phyloP scores from a whole-genome alignment of 495 filamentous ascomycete genomes.

The Podospora bellae-mahoneyi region DNA sequence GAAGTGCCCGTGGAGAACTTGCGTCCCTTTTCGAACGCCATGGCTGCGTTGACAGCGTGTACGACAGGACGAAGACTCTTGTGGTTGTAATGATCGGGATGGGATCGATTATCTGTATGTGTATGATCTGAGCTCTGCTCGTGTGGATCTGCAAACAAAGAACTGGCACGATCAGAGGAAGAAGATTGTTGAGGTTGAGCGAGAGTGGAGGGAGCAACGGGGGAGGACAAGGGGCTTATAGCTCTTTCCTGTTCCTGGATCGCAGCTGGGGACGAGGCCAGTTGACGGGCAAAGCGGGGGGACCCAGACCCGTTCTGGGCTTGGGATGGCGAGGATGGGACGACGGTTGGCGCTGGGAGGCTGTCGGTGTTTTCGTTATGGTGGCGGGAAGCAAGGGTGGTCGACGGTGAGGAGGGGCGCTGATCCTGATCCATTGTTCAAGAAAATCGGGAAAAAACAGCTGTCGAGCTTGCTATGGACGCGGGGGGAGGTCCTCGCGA shows the following conservation, averaged over 20 bases:
- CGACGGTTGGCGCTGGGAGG: too few relatives aligned
- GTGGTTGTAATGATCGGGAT: conserved; percentile 9
- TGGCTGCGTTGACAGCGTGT: conserved; percentile 27
- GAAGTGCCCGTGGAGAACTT: conserved; percentile 44
- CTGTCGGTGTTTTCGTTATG: not conserved
- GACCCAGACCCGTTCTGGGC: not conserved
- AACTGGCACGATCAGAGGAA: conserved; percentile 7
- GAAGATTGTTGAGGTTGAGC: conserved; percentile 1
- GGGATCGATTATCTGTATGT: conserved; percentile 7
- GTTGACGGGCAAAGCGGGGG: conserved; percentile 9
- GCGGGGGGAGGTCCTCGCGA: conserved; percentile 5
- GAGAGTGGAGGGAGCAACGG: not conserved
- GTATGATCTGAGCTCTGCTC: not conserved
- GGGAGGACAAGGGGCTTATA: conserved; percentile 9
- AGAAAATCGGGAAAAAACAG: not conserved
- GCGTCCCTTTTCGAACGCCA: conserved; percentile 40
- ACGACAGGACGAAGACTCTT: conserved; percentile 25
- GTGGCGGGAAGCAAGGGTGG: conserved; percentile 6
- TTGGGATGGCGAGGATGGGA: conserved; percentile 10
- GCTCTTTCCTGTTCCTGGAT: not conserved
- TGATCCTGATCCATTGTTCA: conserved; percentile 2
- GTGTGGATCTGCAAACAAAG: not conserved
- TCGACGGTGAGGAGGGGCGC: not conserved
- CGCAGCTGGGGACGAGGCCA: not conserved
- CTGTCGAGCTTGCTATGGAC: not conserved